Evolutionary conservation across 2,329 filamentous ascomycete species (phyloP), one percentile per base, ranked within the genome.

Genomic region (Fusarium succisae): DNA sequence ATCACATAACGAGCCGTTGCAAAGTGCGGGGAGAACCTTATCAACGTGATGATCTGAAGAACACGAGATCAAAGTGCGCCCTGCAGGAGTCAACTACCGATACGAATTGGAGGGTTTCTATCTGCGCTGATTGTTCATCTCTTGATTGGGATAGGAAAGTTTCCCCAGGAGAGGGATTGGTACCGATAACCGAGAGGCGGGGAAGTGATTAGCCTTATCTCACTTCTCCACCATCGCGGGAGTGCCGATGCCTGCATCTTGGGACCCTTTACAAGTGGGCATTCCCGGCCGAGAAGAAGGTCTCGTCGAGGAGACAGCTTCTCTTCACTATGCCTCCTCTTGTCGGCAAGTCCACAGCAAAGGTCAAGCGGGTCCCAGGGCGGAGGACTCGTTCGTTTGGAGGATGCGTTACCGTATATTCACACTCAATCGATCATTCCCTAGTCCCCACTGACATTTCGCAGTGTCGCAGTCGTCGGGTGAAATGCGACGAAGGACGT

Each of bases 401-500:
- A 5, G 72, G 72, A 24, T 74, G 72, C 35, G 48, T 61, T 15
- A 75, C 72, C 4, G 72, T 74, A 24, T 3, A 57, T 67, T 15
- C 2, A 14, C 5, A 12, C 3, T 22, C 7, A 6, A 5, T 10
- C 3, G 3, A 2, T 2, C 20, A n/a, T 12, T 8, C n/a, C 17
- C 9, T 5, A n/a, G 10, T 8, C n/a, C 17, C 11, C 4, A 12
- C 72, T 74, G 12, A 74, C 12, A 13, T 22, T 18, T 7, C 0
- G 3, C 24, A 75, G 72, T 75, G 72, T 17, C 63, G 73, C 17
- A 61, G 58, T 26, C 72, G 73, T 39, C 73, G 73, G 10, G 61
- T 75, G 20, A 75, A 75, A 30, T 75, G 73, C 9, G 73, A 75
- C 15, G 72, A 75, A 37, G 54, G 39, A 0, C 72, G 62, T 17